These are phyloP conservation scores for Pseudonitzschia multistriata DNA, from an alignment of 108 stramenopile genomes.

Conservation along the genomic window DNA sequence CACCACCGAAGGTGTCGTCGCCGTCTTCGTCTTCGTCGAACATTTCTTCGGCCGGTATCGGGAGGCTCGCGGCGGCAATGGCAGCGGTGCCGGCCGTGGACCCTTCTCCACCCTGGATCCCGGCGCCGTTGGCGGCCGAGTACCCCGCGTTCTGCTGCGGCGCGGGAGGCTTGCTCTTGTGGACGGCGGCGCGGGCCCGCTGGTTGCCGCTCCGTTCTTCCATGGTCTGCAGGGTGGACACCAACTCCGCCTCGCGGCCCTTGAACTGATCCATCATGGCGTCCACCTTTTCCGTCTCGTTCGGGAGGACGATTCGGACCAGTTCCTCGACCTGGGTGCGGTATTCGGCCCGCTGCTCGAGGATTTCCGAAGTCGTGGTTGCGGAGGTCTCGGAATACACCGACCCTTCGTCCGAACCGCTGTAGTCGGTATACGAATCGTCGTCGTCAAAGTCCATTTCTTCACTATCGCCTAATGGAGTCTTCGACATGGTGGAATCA, in stretches of 20 bases:
- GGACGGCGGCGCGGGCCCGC: slow-evolving; percentile 69
- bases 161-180: slow-evolving; percentile 61
- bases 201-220: slow-evolving; percentile 70
- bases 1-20: slow-evolving; percentile 23
- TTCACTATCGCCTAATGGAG: neutral
- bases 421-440: slow-evolving; percentile 24
- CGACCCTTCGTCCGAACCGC: slow-evolving; percentile 1
- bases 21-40: slow-evolving; percentile 31
- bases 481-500: slow-evolving; percentile 19
- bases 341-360: slow-evolving; percentile 52
- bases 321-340: slow-evolving; percentile 72
- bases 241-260: slow-evolving; percentile 77
- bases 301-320: slow-evolving; percentile 67
- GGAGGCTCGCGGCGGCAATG: slow-evolving; percentile 60
- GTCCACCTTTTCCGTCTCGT: slow-evolving; percentile 77
- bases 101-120: slow-evolving; percentile 29
- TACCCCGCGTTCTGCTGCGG: slow-evolving; percentile 10
- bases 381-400: slow-evolving; percentile 11
- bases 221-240: slow-evolving; percentile 79
- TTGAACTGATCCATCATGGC: slow-evolving; percentile 82
- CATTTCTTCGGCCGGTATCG: slow-evolving; percentile 31
- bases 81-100: slow-evolving; percentile 46
- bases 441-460: slow-evolving; percentile 24
- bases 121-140: slow-evolving; percentile 9
- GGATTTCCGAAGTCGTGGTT: slow-evolving; percentile 23